Evolutionary conservation across 352 stramenopile species (phyloP).

Genomic region (Pythium dissotocum): DNA sequence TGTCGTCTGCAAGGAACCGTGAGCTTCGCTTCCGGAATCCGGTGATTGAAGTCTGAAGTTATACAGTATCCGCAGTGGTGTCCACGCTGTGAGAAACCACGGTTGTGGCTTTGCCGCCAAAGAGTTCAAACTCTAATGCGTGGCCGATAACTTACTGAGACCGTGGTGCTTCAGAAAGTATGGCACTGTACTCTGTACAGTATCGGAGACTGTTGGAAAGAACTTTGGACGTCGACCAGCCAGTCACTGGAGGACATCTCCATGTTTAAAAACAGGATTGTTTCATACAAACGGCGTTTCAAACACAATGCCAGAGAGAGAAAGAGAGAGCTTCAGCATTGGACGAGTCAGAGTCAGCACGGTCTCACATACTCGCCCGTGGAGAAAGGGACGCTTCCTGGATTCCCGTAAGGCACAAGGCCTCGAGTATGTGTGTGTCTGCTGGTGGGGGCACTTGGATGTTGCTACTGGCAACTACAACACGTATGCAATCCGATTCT

Average conservation of each 20-base stretch:
- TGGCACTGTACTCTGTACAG: too few species aligned
- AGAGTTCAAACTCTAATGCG: too few species aligned
- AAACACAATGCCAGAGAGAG: background rate
- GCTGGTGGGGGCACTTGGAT: background rate
- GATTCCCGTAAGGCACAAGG: background rate
- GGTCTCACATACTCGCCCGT: background rate
- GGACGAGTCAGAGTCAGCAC: background rate
- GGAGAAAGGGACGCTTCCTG: too few species aligned
- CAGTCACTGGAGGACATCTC: background rate
- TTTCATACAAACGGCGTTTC: background rate
- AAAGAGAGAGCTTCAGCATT: background rate
- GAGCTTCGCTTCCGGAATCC: background rate
- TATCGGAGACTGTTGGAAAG: background rate
- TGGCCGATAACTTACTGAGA: too few species aligned
- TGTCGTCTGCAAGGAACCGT: background rate
- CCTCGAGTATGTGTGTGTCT: too few species aligned
- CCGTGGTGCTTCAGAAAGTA: background rate
- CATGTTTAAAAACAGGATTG: background rate
- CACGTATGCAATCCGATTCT: slow-evolving; percentile 4
- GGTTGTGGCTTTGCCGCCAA: background rate
- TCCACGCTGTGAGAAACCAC: background rate
- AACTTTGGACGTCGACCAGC: background rate
- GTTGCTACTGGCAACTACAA: background rate
- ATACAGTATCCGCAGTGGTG: background rate
- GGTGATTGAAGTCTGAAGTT: slow-evolving; percentile 1